These are phyloP conservation scores for Talaromyces islandicus DNA, from an alignment of 2,329 filamentous ascomycete genomes.

Conservation along the genomic window DNA sequence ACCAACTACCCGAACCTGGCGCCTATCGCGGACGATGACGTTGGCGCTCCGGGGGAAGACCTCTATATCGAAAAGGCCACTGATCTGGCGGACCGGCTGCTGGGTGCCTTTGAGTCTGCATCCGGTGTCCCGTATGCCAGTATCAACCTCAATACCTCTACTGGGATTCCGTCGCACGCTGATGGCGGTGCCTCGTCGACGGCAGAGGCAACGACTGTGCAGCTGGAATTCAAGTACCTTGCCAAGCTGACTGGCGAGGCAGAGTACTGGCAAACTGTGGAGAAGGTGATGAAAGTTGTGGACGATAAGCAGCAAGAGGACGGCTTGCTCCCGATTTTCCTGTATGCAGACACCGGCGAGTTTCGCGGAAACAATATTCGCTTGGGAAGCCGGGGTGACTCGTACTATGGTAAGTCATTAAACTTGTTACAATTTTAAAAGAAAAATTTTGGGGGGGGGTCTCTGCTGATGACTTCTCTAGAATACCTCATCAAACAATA, in stretches of 20 bases:
- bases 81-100: conserved; percentile 79
- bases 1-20: conserved; percentile 75
- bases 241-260: conserved; percentile 90
- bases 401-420: conserved; percentile 65
- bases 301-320: conserved; percentile 74
- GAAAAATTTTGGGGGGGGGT: too few species aligned
- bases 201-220: conserved; percentile 83
- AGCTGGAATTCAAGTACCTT: conserved; percentile 96
- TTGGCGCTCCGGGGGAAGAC: conserved; percentile 72
- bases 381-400: conserved; percentile 88
- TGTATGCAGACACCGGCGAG: conserved; percentile 69
- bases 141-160: conserved; percentile 72
- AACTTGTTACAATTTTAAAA: too few species aligned
- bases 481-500: conserved; percentile 99
- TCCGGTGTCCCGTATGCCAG: conserved; percentile 88
- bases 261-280: conserved; percentile 84
- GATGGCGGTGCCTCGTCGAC: conserved; percentile 88
- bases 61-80: conserved; percentile 93
- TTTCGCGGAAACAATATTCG: conserved; percentile 85
- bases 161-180: conserved; percentile 73
- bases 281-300: conserved; percentile 86
- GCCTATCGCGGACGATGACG: conserved; percentile 64
- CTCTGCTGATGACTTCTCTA: conserved; percentile 13
- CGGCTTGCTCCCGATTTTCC: conserved; percentile 86
- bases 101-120: conserved; percentile 79